A percentile compares a stretch with the other conserved stretches of the same genome.
Conservation (phyloP, 2,329 filamentous ascomycete species). For the Talaromyces pinophilus region DNA sequence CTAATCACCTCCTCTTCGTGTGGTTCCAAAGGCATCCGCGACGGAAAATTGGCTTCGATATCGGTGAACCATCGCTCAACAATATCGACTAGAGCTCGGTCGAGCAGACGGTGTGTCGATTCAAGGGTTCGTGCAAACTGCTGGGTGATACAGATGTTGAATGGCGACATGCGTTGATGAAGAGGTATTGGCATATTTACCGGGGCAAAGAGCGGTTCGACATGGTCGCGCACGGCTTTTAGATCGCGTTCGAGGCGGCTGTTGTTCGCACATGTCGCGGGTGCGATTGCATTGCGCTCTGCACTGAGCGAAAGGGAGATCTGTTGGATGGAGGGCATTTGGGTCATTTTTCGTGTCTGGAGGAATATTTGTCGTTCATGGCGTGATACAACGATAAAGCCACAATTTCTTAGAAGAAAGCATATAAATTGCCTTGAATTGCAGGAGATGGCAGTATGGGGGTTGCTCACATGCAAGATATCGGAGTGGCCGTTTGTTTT, state of each 20-base stretch:
- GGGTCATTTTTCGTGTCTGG: background rate
- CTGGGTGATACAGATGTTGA: constrained; percentile 17
- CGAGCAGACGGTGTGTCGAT: constrained; percentile 28
- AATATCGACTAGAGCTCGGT: constrained; percentile 32
- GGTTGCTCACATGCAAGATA: background rate
- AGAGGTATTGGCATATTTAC: constrained; percentile 4
- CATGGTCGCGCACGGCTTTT: constrained; percentile 14
- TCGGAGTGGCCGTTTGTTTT: background rate
- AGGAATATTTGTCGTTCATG: background rate
- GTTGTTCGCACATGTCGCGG: constrained; percentile 15
- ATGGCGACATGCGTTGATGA: constrained; percentile 15
- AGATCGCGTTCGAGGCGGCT: constrained; percentile 17
- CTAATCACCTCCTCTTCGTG: constrained; percentile 31
- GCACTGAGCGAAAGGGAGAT: constrained; percentile 20
- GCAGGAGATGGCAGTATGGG: background rate
- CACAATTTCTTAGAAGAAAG: background rate
- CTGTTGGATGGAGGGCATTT: constrained; percentile 13
- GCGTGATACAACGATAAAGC: background rate
- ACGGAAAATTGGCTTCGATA: constrained; percentile 27
- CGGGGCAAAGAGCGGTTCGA: constrained; percentile 2
- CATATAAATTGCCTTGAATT: background rate
- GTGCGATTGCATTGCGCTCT: constrained; percentile 17
- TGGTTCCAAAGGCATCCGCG: constrained; percentile 32
- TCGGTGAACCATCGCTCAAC: constrained; percentile 35
- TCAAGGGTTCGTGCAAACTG: constrained; percentile 17